A percentile compares a stretch with the other conserved stretches of the same genome.
phyloP scores from a whole-genome alignment of 2,329 filamentous ascomycete species.

The Talaromyces verruculosus region DNA sequence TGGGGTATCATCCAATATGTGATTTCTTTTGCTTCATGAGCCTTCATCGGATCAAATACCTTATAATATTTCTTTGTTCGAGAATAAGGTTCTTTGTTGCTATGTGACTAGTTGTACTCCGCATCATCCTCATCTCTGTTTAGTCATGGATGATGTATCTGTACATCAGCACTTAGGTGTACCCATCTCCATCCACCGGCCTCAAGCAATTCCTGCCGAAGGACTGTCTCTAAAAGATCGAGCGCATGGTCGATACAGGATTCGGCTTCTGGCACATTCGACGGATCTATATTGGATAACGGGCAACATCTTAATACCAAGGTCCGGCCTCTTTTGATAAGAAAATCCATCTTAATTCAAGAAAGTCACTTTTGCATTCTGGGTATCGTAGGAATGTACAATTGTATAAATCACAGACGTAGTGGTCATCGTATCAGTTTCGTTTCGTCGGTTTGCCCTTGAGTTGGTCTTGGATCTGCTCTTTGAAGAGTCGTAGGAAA shows the following conservation, averaged over 20 bases:
- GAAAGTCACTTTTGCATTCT: conserved; percentile 17
- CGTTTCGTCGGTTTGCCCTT: conserved; percentile 40
- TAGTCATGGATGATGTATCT: background rate
- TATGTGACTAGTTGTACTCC: background rate
- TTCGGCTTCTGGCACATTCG: background rate
- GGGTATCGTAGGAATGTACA: conserved; percentile 14
- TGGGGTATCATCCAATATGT: background rate
- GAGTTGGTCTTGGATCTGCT: conserved; percentile 45
- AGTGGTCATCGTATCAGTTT: conserved; percentile 21
- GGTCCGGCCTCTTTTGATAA: background rate
- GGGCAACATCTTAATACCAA: background rate
- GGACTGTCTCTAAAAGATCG: background rate
- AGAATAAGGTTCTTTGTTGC: background rate
- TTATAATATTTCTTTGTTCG: background rate
- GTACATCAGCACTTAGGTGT: background rate
- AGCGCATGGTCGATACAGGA: background rate
- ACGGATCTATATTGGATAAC: background rate
- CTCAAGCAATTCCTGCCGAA: background rate
- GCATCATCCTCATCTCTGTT: background rate
- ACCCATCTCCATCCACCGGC: background rate
- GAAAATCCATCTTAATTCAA: background rate
- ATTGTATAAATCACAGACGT: background rate
- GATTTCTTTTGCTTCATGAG: background rate
- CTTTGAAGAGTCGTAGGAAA: conserved; percentile 43
- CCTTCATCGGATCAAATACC: background rate